Percentiles rank a stretch among this genome's conserved stretches.
phyloP scores from a whole-genome alignment of 768 basidiomycete species.

The Panellus pusillus region DNA sequence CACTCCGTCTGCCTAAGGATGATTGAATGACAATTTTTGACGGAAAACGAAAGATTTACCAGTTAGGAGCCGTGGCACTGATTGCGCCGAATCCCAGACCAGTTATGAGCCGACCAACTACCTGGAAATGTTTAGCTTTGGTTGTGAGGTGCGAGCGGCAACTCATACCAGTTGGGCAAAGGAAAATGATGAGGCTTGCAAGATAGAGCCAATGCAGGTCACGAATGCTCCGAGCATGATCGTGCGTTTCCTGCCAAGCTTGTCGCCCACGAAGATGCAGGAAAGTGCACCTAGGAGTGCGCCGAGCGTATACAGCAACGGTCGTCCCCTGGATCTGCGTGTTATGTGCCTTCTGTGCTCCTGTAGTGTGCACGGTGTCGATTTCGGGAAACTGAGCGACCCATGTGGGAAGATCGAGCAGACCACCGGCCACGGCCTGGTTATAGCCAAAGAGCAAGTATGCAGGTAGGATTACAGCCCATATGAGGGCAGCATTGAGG shows the following conservation, averaged over 20 bases:
- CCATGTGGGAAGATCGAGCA: slow-evolving; percentile 20
- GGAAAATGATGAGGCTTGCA: slow-evolving; percentile 56
- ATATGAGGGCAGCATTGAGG: slow-evolving; percentile 19
- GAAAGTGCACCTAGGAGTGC: slow-evolving; percentile 57
- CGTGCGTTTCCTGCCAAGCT: slow-evolving; percentile 56
- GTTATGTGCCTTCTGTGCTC: slow-evolving; percentile 11
- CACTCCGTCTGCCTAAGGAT: slow-evolving; percentile 21
- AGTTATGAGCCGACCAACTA: slow-evolving; percentile 60
- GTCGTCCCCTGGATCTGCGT: slow-evolving; percentile 19
- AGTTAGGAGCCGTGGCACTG: slow-evolving; percentile 22
- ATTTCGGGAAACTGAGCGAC: slow-evolving; percentile 18
- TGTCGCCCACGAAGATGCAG: slow-evolving; percentile 61
- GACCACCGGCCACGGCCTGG: slow-evolving; percentile 17
- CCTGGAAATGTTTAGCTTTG: too few relatives aligned
- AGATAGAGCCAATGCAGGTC: slow-evolving; percentile 63
- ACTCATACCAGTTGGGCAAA: slow-evolving; percentile 50
- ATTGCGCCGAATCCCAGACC: slow-evolving; percentile 45
- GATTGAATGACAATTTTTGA: neutral
- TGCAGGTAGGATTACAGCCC: slow-evolving; percentile 18
- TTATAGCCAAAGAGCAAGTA: slow-evolving; percentile 21
- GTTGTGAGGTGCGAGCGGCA: too few relatives aligned
- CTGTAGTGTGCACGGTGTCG: slow-evolving; percentile 11
- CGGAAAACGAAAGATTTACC: neutral
- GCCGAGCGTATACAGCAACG: slow-evolving; percentile 20
- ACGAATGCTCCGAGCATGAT: slow-evolving; percentile 58